Conservation (phyloP, 2,329 filamentous ascomycete genomes). For the Akanthomyces lecanii region DNA sequence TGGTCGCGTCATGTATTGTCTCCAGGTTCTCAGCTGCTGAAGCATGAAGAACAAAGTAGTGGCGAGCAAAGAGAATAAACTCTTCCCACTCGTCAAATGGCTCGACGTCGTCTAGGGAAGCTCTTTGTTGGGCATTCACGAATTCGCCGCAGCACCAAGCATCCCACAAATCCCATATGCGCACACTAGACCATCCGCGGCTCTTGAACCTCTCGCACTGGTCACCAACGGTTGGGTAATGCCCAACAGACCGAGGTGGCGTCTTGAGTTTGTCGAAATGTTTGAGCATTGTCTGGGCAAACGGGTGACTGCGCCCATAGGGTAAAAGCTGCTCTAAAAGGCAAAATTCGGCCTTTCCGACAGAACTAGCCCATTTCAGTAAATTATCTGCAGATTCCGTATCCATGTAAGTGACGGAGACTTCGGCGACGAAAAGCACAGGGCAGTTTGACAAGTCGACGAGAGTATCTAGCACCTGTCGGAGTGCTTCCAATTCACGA, state of each 20-base stretch:
- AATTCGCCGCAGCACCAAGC: constrained; percentile 71
- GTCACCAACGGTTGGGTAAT: constrained; percentile 61
- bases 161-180: constrained; percentile 71
- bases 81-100: constrained; percentile 97
- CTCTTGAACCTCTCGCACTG: constrained; percentile 65
- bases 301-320: constrained; percentile 72
- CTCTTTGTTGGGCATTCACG: constrained; percentile 56
- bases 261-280: constrained; percentile 81
- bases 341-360: constrained; percentile 74
- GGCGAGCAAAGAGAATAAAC: constrained; percentile 76
- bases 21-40: constrained; percentile 18
- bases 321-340: constrained; percentile 84
- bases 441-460: constrained; percentile 54
- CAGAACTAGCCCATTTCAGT: constrained; percentile 69
- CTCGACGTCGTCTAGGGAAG: constrained; percentile 64
- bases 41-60: constrained; percentile 77
- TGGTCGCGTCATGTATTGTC: background rate
- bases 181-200: constrained; percentile 63
- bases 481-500: constrained; percentile 59
- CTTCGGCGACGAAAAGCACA: constrained; percentile 81
- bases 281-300: constrained; percentile 78
- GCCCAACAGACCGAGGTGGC: constrained; percentile 67
- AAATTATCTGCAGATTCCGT: constrained; percentile 66
- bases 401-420: constrained; percentile 89
- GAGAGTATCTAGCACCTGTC: constrained; percentile 53